Base-by-base conservation (phyloP, 306 rosid species). In the Sechiopsis laciniata region DNA sequence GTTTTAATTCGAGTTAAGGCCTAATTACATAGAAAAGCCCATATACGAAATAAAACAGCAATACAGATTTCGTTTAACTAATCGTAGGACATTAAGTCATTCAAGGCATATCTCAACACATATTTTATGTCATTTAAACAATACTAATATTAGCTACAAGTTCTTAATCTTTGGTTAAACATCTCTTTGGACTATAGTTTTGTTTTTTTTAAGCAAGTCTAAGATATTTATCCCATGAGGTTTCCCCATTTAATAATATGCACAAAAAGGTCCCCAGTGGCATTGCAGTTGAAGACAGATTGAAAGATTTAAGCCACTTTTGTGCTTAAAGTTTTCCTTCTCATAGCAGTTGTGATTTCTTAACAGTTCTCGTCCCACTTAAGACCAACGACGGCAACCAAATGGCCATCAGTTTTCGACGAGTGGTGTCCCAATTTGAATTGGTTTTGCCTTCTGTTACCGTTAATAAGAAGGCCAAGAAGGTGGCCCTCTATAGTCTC, bases 401-500 rank as follows among this genome's bases (percentile, higher is more conserved):
- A 63, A 26, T 69, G 32, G 12, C 14, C 73, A 13, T 22, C 22
- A 68, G 35, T 46, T 68, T 45, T 68, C 5, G 40, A 48, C 42
- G 11, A 69, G 46, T 70, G 48, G 22, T 52, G 20, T 26, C 46
- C 74, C 56, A 70, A 12, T 70, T 51, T 70, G 24, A 52, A 51
- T 26, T 70, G 74, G 16, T 26, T 24, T 70, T 51, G 14, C 20
- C 74, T 16, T 70, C 21, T 7, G 14, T 68, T 66, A 19, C 32
- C 20, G 19, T 45, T 50, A 48, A 32, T 22, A 69, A 50, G 20
- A 1, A 24, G 14, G 40, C 5, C 74, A 70, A 70, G 46, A 52
- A 46, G 74, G 26, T 15, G 53, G 59, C 45, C 56, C 24, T 64
- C 52, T 70, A 24, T 52, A 70, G 10, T 51, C 74, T 70, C 20